These are phyloP conservation scores for Nakaseomyces glabratus DNA, from an alignment of 1,139 yeast species.

Conservation along the genomic window DNA sequence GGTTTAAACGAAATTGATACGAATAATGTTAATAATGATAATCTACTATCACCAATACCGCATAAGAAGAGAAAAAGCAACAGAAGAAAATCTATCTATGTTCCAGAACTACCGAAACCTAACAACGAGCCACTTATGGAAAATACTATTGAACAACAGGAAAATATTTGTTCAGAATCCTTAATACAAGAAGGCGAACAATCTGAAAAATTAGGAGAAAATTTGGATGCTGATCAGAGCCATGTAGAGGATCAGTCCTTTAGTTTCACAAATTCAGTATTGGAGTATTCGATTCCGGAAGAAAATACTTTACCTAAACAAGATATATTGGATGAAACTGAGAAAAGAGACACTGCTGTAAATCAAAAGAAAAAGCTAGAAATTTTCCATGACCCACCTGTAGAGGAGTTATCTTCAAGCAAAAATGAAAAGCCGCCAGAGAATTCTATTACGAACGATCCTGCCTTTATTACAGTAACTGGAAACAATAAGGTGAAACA, in stretches of 20 bases:
- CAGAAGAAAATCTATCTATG: constrained; percentile 34
- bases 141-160: background rate
- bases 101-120: constrained; percentile 15
- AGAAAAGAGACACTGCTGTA: constrained; percentile 11
- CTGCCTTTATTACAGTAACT: constrained; percentile 10
- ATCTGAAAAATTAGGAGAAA: too few species aligned
- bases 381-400: constrained; percentile 1
- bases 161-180: constrained; percentile 2
- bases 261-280: constrained; percentile 24
- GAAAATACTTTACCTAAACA: constrained; percentile 14
- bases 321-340: constrained; percentile 20
- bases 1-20: constrained; percentile 6
- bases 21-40: constrained; percentile 10
- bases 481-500: constrained; percentile 24
- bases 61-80: constrained; percentile 33
- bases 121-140: constrained; percentile 11
- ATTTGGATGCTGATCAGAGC: constrained; percentile 7
- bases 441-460: background rate
- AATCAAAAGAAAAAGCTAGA: background rate
- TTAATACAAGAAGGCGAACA: too few species aligned
- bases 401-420: background rate
- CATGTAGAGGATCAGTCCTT: constrained; percentile 17
- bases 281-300: constrained; percentile 30
- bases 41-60: constrained; percentile 9
- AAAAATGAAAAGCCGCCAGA: background rate